Base-by-base conservation (phyloP, 192 early-diverging fungal genomes). In the Coemansia sp. region DNA sequence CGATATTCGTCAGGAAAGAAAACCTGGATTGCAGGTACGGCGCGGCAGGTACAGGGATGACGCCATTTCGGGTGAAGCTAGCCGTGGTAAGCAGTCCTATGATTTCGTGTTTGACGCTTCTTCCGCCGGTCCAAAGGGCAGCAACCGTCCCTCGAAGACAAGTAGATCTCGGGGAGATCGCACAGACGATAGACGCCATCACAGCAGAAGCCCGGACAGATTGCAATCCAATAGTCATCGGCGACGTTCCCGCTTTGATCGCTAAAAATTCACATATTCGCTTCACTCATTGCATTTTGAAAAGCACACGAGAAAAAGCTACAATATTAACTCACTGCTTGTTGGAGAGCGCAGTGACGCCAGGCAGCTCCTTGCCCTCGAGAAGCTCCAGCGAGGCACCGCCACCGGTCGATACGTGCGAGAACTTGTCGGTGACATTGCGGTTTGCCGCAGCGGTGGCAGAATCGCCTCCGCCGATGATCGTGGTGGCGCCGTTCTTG, bases 381-480 rank as follows among this genome's bases (percentile, higher is more conserved):
- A 98, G 84, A 19, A 98, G 85, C 84, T 98, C 96, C 50, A 98
- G 83, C 59, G 86, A 88, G 44, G 96, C 96, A 86, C 96, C 96
- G 48, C 96, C 96, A 67, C 96, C 96, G 55, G 96, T 98, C 44
- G 87, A 89, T 58, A 98, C 92, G 76, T 98, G 96, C 31, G 87
- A 88, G 78, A 98, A 89, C 79, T 91, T 91, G 66, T 84, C 87
- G 50, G 91, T 93, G 53, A 85, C 79, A 55, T 70, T 62, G 80
- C 90, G 94, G 71, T 98, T 89, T 57, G 93, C 91, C 50, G 90
- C 95, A 75, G 94, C 96, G 30, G 96, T 97, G 50, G 96, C 96
- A 57, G 96, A 96, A 79, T 98, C 96, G 70, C 96, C 96, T 57
- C 96, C 96, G 79, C 96, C 96, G 68, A 96, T 88, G 68, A 98